These are phyloP conservation scores for Pseudomassariella vexata DNA, from an alignment of 2,329 filamentous ascomycete species.

Conservation along the genomic window DNA sequence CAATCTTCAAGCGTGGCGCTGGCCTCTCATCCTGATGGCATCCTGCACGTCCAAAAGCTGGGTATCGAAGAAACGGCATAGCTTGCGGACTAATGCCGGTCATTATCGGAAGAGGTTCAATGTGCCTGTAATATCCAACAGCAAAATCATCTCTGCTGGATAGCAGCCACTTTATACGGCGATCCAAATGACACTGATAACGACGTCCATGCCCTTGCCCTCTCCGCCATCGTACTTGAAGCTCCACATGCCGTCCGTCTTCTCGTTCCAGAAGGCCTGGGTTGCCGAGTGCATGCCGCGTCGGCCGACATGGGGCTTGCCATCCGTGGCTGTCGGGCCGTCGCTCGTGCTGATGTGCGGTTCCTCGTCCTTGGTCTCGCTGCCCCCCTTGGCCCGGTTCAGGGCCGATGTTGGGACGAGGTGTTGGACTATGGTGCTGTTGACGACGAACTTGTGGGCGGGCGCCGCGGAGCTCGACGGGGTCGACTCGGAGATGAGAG, in stretches of 20 bases:
- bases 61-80: too few relatives aligned
- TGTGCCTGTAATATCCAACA: too few relatives aligned
- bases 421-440: constrained; percentile 98
- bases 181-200: constrained; percentile 75
- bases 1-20: too few relatives aligned
- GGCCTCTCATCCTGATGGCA: too few relatives aligned
- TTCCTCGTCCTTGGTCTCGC: constrained; percentile 40
- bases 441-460: constrained; percentile 88
- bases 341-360: constrained; percentile 52
- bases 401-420: constrained; percentile 62
- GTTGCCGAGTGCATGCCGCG: constrained; percentile 87
- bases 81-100: too few relatives aligned
- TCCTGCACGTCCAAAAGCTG: too few relatives aligned
- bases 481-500: constrained; percentile 70
- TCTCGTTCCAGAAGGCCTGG: constrained; percentile 85
- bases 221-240: constrained; percentile 73
- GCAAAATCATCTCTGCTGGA: too few relatives aligned
- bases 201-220: constrained; percentile 62
- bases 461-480: constrained; percentile 52
- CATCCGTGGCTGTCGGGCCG: constrained; percentile 50
- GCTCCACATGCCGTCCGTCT: constrained; percentile 85
- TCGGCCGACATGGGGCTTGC: constrained; percentile 70
- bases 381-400: constrained; percentile 51
- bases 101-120: too few relatives aligned
- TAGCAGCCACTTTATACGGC: constrained; percentile 52